Percentiles rank a stretch among this genome's conserved stretches.
Evolutionary conservation across 176 grass and related monocot species (phyloP).

Genomic region (Luzula sylvatica): DNA sequence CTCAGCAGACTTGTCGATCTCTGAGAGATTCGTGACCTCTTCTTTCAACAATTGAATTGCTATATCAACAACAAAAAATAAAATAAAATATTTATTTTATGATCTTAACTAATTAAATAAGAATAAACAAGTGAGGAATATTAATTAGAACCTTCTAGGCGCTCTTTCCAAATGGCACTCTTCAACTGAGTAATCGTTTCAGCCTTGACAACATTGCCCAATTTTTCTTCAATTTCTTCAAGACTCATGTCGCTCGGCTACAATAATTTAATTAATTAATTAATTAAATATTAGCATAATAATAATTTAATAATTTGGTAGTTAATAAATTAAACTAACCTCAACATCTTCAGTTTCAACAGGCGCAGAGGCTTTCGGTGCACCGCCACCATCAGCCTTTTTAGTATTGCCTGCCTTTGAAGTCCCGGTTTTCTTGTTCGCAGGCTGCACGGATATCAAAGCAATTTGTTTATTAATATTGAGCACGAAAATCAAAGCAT

Average conservation of each 20-base stretch:
- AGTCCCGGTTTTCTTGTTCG: slow-evolving; percentile 59
- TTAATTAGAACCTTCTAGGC: slow-evolving; percentile 64
- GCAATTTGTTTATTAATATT: slow-evolving; percentile 6
- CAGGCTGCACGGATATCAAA: slow-evolving; percentile 26
- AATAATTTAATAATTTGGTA: too few species aligned
- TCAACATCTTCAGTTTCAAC: slow-evolving; percentile 73
- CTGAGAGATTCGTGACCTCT: slow-evolving; percentile 68
- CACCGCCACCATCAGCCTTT: slow-evolving; percentile 56
- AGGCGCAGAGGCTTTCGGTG: slow-evolving; percentile 50
- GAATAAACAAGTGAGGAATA: slow-evolving; percentile 4
- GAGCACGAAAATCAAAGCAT: neutral
- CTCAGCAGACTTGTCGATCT: slow-evolving; percentile 74
- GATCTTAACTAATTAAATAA: slow-evolving; percentile 16
- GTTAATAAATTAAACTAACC: slow-evolving; percentile 54
- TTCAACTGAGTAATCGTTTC: slow-evolving; percentile 82
- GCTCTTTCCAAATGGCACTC: slow-evolving; percentile 93
- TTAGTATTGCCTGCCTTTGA: slow-evolving; percentile 48
- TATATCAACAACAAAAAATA: slow-evolving; percentile 26
- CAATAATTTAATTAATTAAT: slow-evolving; percentile 29
- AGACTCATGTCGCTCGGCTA: slow-evolving; percentile 95
- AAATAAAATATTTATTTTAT: slow-evolving; percentile 1
- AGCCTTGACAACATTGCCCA: slow-evolving; percentile 58
- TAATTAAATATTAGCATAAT: too few species aligned
- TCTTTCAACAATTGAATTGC: slow-evolving; percentile 75
- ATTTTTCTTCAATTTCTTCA: slow-evolving; percentile 88